Conservation (phyloP, 2,329 filamentous ascomycete species). For the Penicillium hordei region DNA sequence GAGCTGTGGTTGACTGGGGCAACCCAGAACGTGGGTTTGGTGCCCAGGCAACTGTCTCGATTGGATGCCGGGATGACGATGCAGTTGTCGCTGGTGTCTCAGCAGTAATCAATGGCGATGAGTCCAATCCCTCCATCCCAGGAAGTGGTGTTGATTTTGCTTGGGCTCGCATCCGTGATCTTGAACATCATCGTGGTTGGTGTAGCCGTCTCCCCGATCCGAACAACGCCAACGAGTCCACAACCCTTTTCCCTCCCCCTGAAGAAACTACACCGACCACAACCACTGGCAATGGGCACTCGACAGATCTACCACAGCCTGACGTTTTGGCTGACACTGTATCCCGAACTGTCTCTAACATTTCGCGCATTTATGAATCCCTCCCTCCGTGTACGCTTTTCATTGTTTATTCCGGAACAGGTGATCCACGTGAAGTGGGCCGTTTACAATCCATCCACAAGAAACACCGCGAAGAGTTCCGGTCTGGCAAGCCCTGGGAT, state of each 20-base stretch:
- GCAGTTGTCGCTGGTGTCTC: slow-evolving; percentile 58
- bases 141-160: slow-evolving; percentile 60
- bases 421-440: slow-evolving; percentile 58
- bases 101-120: slow-evolving; percentile 52
- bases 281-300: slow-evolving; percentile 5
- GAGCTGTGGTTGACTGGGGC: slow-evolving; percentile 82
- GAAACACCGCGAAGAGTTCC: slow-evolving; percentile 57
- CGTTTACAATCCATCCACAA: slow-evolving; percentile 58
- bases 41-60: slow-evolving; percentile 54
- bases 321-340: slow-evolving; percentile 48
- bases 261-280: slow-evolving; percentile 26
- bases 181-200: slow-evolving; percentile 62
- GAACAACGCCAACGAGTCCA: slow-evolving; percentile 44
- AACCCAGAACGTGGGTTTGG: slow-evolving; percentile 66
- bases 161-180: slow-evolving; percentile 62
- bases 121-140: slow-evolving; percentile 45
- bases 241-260: slow-evolving; percentile 26
- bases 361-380: slow-evolving; percentile 55
- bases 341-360: slow-evolving; percentile 51
- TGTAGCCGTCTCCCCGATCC: slow-evolving; percentile 53
- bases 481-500: slow-evolving; percentile 61
- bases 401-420: slow-evolving; percentile 64
- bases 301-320: slow-evolving; percentile 12
- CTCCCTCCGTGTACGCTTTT: slow-evolving; percentile 61
- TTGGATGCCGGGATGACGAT: slow-evolving; percentile 58